phyloP scores from a whole-genome alignment of 2,329 filamentous ascomycete species.

The Didymellaceae sp. region DNA sequence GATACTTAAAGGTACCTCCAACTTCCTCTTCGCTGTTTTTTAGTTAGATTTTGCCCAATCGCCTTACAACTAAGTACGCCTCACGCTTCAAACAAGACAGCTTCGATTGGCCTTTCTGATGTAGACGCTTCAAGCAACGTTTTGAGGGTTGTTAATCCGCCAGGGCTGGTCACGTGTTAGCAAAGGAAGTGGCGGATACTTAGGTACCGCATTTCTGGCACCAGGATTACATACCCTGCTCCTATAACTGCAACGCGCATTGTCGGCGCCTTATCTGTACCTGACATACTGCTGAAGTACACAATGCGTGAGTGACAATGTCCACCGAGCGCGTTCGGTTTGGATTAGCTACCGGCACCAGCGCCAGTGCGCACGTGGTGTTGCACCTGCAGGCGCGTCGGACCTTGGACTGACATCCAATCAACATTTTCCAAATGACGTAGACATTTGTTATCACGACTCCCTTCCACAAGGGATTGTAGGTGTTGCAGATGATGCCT shows the following conservation, averaged over 20 bases:
- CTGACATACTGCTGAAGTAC: neutral
- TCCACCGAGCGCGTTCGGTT: neutral
- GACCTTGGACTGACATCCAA: neutral
- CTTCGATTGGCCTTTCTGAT: conserved; percentile 48
- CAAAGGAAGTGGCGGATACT: no score
- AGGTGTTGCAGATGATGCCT: neutral
- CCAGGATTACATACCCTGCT: conserved; percentile 29
- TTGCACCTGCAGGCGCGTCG: conserved; percentile 2
- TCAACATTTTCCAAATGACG: neutral
- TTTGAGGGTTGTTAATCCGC: conserved; percentile 38
- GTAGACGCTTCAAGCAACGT: conserved; percentile 42
- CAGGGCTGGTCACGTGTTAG: conserved; percentile 27
- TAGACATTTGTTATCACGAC: neutral
- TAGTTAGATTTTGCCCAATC: conserved; percentile 3
- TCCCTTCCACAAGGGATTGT: neutral
- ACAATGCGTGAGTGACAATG: neutral
- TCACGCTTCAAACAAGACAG: conserved; percentile 54
- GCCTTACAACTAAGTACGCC: neutral
- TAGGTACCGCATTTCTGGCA: neutral
- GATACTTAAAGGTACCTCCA: conserved; percentile 58
- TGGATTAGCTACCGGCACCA: neutral
- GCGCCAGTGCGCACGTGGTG: neutral
- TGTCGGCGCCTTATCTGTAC: conserved; percentile 21
- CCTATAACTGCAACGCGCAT: conserved; percentile 41
- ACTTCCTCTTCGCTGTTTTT: conserved; percentile 46